Evolutionary conservation across 2,329 filamentous ascomycete species (phyloP).

Genomic region (Colletotrichum sp.): DNA sequence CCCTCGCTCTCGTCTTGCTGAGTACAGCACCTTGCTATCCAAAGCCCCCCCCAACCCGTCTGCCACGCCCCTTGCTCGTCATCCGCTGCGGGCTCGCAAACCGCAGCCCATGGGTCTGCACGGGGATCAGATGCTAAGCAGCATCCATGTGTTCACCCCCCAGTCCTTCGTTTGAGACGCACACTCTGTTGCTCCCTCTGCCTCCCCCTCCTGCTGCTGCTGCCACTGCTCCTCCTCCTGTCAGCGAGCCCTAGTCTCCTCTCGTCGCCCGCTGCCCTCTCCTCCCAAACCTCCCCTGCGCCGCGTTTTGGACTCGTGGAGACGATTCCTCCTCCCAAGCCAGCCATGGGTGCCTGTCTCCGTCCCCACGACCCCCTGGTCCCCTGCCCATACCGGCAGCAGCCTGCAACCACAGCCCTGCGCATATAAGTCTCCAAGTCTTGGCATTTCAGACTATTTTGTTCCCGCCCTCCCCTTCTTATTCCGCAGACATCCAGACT

Average conservation of each 20-base stretch:
- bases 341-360: slow-evolving; percentile 24
- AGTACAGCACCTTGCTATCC: background rate
- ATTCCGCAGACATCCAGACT: slow-evolving; percentile 14
- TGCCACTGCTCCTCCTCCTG: slow-evolving; percentile 20
- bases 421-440: slow-evolving; percentile 42
- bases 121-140: slow-evolving; percentile 14
- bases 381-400: slow-evolving; percentile 12
- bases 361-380: slow-evolving; percentile 19
- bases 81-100: background rate
- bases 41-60: background rate
- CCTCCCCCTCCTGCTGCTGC: background rate
- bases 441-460: slow-evolving; percentile 43
- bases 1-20: background rate
- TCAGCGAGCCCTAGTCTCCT: slow-evolving; percentile 26
- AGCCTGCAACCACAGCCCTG: slow-evolving; percentile 29
- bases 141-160: background rate
- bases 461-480: slow-evolving; percentile 29
- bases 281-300: slow-evolving; percentile 30
- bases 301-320: slow-evolving; percentile 47
- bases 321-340: slow-evolving; percentile 29
- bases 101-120: background rate
- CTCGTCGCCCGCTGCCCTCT: slow-evolving; percentile 26
- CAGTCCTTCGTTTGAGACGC: slow-evolving; percentile 1
- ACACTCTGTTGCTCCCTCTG: background rate
- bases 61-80: background rate